Percentiles rank a stretch among this genome's conserved stretches.
These are phyloP conservation scores for Paecilomyces formosus DNA, from an alignment of 2,329 filamentous ascomycete genomes.

Conservation along the genomic window DNA sequence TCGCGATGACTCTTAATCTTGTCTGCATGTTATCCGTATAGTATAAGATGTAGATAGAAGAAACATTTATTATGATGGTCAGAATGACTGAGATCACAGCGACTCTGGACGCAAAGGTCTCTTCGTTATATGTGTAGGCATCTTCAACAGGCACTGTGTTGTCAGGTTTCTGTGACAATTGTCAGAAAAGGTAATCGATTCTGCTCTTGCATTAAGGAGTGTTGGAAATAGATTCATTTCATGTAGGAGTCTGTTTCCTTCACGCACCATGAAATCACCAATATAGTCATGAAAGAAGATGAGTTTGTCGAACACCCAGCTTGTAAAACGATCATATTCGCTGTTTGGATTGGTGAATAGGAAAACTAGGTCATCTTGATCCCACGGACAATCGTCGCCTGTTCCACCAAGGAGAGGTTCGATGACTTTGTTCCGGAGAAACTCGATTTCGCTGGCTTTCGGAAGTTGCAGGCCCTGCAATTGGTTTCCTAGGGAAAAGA, in stretches of 20 bases:
- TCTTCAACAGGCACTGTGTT: background rate
- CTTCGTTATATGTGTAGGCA: background rate
- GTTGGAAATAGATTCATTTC: background rate
- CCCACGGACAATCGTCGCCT: background rate
- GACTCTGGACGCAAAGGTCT: background rate
- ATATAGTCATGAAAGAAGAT: background rate
- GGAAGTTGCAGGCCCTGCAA: background rate
- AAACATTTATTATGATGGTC: background rate
- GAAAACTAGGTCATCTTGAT: background rate
- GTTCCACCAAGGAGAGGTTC: background rate
- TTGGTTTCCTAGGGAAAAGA: background rate
- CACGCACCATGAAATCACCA: background rate
- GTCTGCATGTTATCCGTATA: background rate
- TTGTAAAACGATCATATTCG: background rate
- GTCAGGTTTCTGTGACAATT: background rate
- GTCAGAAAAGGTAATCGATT: background rate
- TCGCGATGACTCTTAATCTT: background rate
- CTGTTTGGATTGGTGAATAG: background rate
- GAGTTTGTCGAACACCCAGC: background rate
- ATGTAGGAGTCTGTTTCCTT: no score
- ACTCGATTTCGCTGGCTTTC: background rate
- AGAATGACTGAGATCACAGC: background rate
- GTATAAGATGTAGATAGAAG: background rate
- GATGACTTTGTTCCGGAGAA: background rate
- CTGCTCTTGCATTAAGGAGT: background rate